Evolutionary conservation across 805 yeast species (phyloP).

Genomic region (Clavispora santaluciae): DNA sequence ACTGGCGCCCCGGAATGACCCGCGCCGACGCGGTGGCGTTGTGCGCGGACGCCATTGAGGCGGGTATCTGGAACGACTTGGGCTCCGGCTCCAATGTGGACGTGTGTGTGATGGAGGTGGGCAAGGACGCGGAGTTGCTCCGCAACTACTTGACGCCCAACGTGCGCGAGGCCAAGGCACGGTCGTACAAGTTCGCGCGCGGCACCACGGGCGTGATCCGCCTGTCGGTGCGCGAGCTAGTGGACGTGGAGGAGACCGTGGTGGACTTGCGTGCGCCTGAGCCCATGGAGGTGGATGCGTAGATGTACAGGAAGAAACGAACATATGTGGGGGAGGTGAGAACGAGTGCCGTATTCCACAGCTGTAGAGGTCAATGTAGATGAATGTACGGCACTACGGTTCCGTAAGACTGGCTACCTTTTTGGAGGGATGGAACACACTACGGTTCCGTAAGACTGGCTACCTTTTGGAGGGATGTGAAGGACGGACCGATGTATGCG

Average conservation of each 20-base stretch:
- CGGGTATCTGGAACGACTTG: constrained; percentile 98
- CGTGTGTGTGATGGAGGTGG: constrained; percentile 92
- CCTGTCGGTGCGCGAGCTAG: constrained; percentile 58
- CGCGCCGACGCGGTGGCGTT: constrained; percentile 88
- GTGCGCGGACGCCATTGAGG: constrained; percentile 89
- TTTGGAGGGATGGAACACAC: too few relatives aligned
- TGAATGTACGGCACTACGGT: too few relatives aligned
- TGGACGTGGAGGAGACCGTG: constrained; percentile 65
- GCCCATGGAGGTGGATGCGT: constrained; percentile 43
- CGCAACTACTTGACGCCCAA: constrained; percentile 92
- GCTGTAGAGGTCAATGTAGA: too few relatives aligned
- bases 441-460: too few relatives aligned
- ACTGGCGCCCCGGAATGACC: constrained; percentile 74
- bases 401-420: too few relatives aligned
- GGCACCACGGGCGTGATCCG: constrained; percentile 91
- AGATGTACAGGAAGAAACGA: constrained; percentile 1
- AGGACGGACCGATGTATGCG: too few relatives aligned
- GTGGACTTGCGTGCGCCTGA: constrained; percentile 32
- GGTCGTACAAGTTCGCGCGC: constrained; percentile 77
- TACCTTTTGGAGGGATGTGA: too few relatives aligned
- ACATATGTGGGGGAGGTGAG: too few relatives aligned
- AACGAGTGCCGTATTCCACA: too few relatives aligned
- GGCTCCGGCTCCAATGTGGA: constrained; percentile 99
- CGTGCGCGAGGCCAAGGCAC: constrained; percentile 74
- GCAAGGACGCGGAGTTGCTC: constrained; percentile 77